Evolutionary conservation across 2,329 filamentous ascomycete species (phyloP), one percentile per base, ranked within the genome.

Genomic region (Zymoseptoria brevis): DNA sequence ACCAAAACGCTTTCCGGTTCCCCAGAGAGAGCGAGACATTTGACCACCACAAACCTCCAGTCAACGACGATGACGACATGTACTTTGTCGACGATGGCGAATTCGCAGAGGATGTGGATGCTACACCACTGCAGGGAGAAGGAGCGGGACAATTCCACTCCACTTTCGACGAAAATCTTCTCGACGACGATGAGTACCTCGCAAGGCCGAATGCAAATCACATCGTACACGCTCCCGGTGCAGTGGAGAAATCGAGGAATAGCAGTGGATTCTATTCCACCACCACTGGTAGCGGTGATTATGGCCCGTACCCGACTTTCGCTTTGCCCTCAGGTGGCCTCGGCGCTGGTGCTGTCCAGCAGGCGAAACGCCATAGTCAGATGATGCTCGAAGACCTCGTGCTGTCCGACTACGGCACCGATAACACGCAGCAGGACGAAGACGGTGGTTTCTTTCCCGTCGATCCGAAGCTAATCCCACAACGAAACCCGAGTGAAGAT

Each of bases 21-120:
- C 51, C 51, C 5, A 13, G 51, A n/a, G 51, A 19, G 16, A 53
- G 51, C 22, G 51, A 29, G 22, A 29, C 22, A n/a, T 29, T 24
- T 29, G 52, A 59, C 29, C 56, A 61, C 22, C 22, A 24, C 16
- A 56, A 63, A 49, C 13, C 35, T 16, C 4, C 13, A 16, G 13
- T 45, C 35, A 16, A 45, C 35, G 35, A 45, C 35, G 35, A 45
- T n/a, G 70, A 71, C 54, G 70, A 72, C 56, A 70, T 72, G 68
- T 74, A 74, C 56, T 74, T 72, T 41, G 71, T 73, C 50, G 72
- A 74, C 55, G 72, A 71, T 29, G 7, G 26, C 7, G 68, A 69
- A 16, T 71, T 73, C 45, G 69, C 69, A 45, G 56, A 66, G 24
- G 70, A 72, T 50, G 66, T 71, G 48, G 61, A 61, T 45, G 55